Evolutionary conservation across 179 eudicot species (phyloP), one percentile per base, ranked within the genome.

Genomic region (Beta lomatogona): DNA sequence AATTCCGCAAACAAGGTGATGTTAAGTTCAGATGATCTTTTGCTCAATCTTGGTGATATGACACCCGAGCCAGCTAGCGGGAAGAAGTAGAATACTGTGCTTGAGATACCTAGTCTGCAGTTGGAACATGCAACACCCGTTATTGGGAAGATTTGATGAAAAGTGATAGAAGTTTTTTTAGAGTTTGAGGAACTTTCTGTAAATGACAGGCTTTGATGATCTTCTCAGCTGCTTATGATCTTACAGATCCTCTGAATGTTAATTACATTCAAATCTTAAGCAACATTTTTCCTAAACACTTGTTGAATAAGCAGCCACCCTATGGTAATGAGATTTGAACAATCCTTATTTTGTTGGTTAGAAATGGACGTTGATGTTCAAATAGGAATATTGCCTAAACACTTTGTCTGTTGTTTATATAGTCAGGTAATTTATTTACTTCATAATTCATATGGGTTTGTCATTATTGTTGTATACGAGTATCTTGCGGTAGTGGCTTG

Each of bases 1-100:
- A 85, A 68, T 36, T 85, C 89, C 9, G 57, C 81, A 54, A 87
- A 87, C 82, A 87, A 87, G 82, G 86, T 87, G 61, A 79, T 87
- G 80, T 76, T 87, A 77, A 87, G 72, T 61, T 81, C 89, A 16
- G 86, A 87, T 55, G 89, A 87, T 25, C 75, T 87, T 76, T 52
- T 87, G 81, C 86, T 87, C 67, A 87, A 87, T 76, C 85, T 87
- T 10, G 83, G 85, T 11, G 82, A 85, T 1, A 59, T 83, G 64
- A 53, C 75, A 5, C 50, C 80, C 4, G 64, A 84, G 18, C 36
- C 75, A 58, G 14, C 70, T 59, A 18, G 31, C 6, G 78, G 50
- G 44, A 83, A 79, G 80, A 76, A 72, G 69, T 83, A 55, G 31
- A 52, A 41, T 4, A 1, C 53, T 48, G 21, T 7, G 76, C 52